These are phyloP conservation scores for Fusarium scirpi DNA, from an alignment of 2,329 filamentous ascomycete genomes.

Conservation along the genomic window DNA sequence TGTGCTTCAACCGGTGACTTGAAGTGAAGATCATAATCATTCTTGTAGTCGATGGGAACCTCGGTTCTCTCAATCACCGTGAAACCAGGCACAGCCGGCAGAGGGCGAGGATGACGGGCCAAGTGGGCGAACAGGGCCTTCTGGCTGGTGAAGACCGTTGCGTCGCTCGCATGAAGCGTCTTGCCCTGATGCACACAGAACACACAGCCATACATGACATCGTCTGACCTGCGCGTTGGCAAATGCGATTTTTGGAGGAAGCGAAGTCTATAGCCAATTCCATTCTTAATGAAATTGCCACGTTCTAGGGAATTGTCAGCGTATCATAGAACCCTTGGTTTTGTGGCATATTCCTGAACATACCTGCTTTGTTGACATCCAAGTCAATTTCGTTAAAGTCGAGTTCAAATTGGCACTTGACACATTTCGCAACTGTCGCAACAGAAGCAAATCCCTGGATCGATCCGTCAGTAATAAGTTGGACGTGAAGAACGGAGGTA, in stretches of 20 bases:
- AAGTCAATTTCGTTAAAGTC: constrained; percentile 65
- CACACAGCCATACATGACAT: constrained; percentile 65
- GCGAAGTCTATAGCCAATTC: constrained; percentile 64
- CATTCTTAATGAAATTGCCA: constrained; percentile 61
- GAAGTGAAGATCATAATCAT: constrained; percentile 68
- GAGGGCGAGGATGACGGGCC: constrained; percentile 64
- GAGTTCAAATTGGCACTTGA: constrained; percentile 65
- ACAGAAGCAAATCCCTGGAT: constrained; percentile 57
- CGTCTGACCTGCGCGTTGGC: constrained; percentile 61
- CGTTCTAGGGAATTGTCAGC: constrained; percentile 51
- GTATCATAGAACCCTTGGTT: constrained; percentile 9
- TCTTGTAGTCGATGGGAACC: constrained; percentile 55
- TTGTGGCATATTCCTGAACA: constrained; percentile 25
- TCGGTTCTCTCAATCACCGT: constrained; percentile 60
- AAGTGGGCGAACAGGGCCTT: constrained; percentile 66
- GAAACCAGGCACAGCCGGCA: constrained; percentile 62
- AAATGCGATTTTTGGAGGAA: constrained; percentile 69
- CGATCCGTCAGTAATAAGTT: constrained; percentile 5
- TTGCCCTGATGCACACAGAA: constrained; percentile 64
- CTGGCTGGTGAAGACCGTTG: constrained; percentile 68
- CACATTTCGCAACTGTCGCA: constrained; percentile 63
- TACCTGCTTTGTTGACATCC: constrained; percentile 63
- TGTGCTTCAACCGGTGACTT: constrained; percentile 55
- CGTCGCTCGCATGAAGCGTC: constrained; percentile 66
- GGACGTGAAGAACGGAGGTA: background rate